phyloP scores from a whole-genome alignment of 139 green algal genomes.

The Closterium sp. region DNA sequence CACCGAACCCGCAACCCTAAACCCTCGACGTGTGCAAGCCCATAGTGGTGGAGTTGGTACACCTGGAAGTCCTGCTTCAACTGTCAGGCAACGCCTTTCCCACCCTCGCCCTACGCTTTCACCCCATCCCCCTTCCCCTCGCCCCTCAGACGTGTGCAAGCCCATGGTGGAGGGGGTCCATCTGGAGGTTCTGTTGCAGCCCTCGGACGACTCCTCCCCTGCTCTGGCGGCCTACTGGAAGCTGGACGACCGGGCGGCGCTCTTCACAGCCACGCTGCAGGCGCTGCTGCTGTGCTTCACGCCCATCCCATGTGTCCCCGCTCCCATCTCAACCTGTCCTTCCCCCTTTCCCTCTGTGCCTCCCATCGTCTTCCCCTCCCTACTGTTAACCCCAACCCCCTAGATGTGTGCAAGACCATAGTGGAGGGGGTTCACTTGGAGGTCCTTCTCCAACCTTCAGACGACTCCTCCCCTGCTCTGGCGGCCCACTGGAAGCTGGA shows the following conservation, averaged over 20 bases:
- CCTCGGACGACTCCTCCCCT: background rate
- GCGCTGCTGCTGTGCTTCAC: conserved; percentile 41
- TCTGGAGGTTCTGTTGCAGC: conserved; percentile 26
- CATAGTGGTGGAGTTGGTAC: conserved; percentile 15
- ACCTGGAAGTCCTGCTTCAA: conserved; percentile 34
- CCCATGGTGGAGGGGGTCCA: conserved; percentile 27
- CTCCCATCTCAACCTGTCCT: too few relatives aligned
- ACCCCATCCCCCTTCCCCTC: background rate
- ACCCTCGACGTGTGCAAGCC: conserved; percentile 32
- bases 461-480: background rate
- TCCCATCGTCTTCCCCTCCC: background rate
- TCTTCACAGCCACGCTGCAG: conserved; percentile 38
- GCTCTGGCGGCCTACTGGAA: conserved; percentile 3
- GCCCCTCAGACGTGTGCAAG: conserved; percentile 19
- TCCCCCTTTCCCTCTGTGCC: too few relatives aligned
- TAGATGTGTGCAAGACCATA: conserved; percentile 27
- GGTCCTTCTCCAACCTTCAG: conserved; percentile 13
- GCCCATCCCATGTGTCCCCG: background rate
- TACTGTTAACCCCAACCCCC: too few relatives aligned
- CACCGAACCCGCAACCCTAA: too few relatives aligned
- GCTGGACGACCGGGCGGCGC: conserved; percentile 18
- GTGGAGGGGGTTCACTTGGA: conserved; percentile 31
- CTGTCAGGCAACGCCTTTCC: background rate
- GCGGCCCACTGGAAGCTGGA: conserved; percentile 24
- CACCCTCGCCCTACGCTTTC: background rate